Evolutionary conservation across 2,329 filamentous ascomycete genomes (phyloP), one percentile per base, ranked within the genome.

Genomic region (Penicillium glabrum): DNA sequence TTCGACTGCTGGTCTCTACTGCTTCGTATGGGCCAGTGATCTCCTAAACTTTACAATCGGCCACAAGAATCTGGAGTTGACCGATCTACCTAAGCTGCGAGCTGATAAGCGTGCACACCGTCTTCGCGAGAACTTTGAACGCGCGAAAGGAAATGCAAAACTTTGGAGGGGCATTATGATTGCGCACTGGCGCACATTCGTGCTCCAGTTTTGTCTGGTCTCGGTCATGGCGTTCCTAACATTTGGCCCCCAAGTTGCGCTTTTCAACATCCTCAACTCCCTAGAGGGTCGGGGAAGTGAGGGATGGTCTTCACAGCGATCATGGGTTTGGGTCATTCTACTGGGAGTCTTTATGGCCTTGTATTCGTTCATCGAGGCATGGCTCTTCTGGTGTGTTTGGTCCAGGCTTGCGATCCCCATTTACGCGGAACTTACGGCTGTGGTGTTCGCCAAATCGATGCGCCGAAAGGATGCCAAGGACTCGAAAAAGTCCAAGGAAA

Each of bases 401-500:
- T 80, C 83, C 1, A 81, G 85, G 51, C 69, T 93, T 11, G 81
- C 81, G 46, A 79, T 91, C 24, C 87, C 89, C 0, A 77, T 93
- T 16, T 85, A 88, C 51, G 82, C 86, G 27, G 87, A 92, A 65
- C 76, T 95, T 2, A 86, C 88, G 1, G 83, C 88, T 0, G 79
- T 91, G 8, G 83, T 93, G 16, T 93, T 93, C 64, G 83, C 87
- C 58, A 95, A 95, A 71, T 84, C 89, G 0, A 85, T 92, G 80
- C 82, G 87, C 44, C 83, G 87, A 48, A 93, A 93, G 69, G 90
- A 93, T 70, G 84, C 90, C 41, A 72, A 71, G 23, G 46, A 67
- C 9, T 51, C 60, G 6, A 67, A 65, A 41, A 61, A 57, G 45
- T 35, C 55, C 9, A 91, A 66, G 60, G 24, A 68, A 65, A 11